Base-by-base conservation (phyloP, 1,284 basidiomycete species). In the Marasmius fiardii region DNA sequence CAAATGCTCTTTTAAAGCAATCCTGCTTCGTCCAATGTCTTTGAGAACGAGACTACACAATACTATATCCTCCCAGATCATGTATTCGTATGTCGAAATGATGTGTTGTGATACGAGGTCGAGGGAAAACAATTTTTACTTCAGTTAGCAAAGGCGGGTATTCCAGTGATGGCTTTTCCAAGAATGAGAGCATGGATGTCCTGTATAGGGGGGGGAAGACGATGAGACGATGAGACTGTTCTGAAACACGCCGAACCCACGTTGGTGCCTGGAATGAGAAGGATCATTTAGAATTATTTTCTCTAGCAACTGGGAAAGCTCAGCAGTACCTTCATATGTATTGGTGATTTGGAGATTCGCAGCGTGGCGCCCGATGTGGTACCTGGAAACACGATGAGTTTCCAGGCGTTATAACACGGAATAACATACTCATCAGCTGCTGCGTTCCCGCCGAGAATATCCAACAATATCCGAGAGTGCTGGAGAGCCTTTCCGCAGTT, bases 401-500 rank as follows among this genome's bases (percentile, higher is more conserved):
- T 33, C 16, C 54, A 7, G 51, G 47, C 23, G 47, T 16, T 20
- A 16, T 16, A 18, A 16, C 12, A 21, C 51, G 50, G 26, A 57
- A 48, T 28, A 23, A 76, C 86, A 64, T 62, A 93, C 90, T 97
- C 94, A 65, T 96, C 94, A 33, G 90, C 80, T 57, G 86, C 88
- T 6, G 93, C 93, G 70, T 96, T 96, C 1, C 94, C 94, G 21
- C 95, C 95, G 43, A 96, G 77, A 47, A 96, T 88, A 68, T 98
- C 93, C 62, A 98, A 74, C 51, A 98, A 75, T 53, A 82, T 75
- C 24, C 95, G 78, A 20, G 89, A 73, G 63, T 96, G 92, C 63
- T 89, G 76, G 50, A 97, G 73, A 1, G 95, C 95, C 74, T 95
- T 95, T 18, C 92, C 92, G 66, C 94, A 96, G 66, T 98, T 98